Base-by-base conservation (phyloP, 805 yeast species). In the Candida loeiensis region DNA sequence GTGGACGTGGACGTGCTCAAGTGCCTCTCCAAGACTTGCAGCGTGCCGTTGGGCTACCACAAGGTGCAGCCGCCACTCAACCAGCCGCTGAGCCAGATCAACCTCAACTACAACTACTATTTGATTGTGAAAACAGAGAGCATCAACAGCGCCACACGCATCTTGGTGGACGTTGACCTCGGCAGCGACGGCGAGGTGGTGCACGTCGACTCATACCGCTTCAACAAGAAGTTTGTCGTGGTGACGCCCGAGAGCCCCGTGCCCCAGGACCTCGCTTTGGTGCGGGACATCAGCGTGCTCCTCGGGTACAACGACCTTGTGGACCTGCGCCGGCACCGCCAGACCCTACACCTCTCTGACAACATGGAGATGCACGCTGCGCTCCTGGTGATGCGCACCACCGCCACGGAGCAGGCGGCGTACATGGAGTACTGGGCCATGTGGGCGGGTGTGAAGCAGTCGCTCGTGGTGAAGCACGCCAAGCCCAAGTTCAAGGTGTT, bases 281-380 rank as follows among this genome's bases (percentile, higher is more conserved):
- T 63, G 6, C 51, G 63, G 22, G 54, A 55, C 16, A 37, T 63
- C 12, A 61, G 58, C 37, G 49, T 63, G 6, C 50, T 63, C 22
- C 57, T 51, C 32, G 69, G 69, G 6, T 42, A 50, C 25, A 50
- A 51, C n/a, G 67, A 63, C 45, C 45, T 63, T 39, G 37, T 35
- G 12, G 69, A 63, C 40, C 30, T 55, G 3, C 50, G 69, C 8
- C 48, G 45, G 20, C 43, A 49, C 48, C 53, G 62, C 56, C 14
- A 25, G 22, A 14, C 47, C 6, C 26, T 35, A 4, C 47, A 40
- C 20, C 38, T 36, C 29, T 17, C 40, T n/a, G 17, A 9, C 7
- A 21, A 34, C 17, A 30, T 19, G 13, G 39, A 34, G 1, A 30
- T 40, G n/a, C 45, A 41, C 19, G 47, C 50, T 9, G 34, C 44